Evolutionary conservation across 139 green algal species (phyloP).

Genomic region (Desmodesmus armatus): DNA sequence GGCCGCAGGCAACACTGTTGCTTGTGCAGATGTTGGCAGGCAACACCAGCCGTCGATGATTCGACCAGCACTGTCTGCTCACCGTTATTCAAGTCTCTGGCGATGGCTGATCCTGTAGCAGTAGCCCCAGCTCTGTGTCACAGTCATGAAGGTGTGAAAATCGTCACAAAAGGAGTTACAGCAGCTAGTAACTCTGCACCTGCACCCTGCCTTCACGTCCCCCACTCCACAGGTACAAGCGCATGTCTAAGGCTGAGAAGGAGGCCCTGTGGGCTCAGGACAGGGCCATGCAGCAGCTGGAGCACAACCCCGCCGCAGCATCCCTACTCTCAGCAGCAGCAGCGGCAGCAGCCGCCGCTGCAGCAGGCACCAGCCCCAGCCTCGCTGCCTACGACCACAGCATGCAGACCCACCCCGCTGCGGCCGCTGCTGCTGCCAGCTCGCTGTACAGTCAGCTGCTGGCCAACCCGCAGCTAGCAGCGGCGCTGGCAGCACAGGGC

Average conservation of each 20-base stretch:
- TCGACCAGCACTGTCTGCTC: too few relatives aligned
- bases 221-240: constrained; percentile 79
- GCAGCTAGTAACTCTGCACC: too few relatives aligned
- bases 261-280: constrained; percentile 79
- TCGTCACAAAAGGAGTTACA: too few relatives aligned
- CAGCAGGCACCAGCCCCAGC: neutral
- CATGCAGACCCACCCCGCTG: neutral
- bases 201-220: too few relatives aligned
- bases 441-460: constrained; percentile 17
- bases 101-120: too few relatives aligned
- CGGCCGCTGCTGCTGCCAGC: constrained; percentile 21
- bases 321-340: constrained; percentile 13
- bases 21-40: too few relatives aligned
- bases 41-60: too few relatives aligned
- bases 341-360: constrained; percentile 26
- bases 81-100: too few relatives aligned
- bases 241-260: constrained; percentile 85
- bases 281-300: constrained; percentile 44
- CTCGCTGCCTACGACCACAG: too few relatives aligned
- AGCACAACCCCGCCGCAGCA: constrained; percentile 20
- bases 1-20: neutral
- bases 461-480: constrained; percentile 26
- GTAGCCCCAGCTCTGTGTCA: too few relatives aligned
- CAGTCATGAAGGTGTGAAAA: too few relatives aligned
- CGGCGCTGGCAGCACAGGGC: too few relatives aligned